A percentile compares a stretch with the other conserved stretches of the same genome.
phyloP scores from a whole-genome alignment of 2,329 filamentous ascomycete genomes.

The Huntiella abstrusa region DNA sequence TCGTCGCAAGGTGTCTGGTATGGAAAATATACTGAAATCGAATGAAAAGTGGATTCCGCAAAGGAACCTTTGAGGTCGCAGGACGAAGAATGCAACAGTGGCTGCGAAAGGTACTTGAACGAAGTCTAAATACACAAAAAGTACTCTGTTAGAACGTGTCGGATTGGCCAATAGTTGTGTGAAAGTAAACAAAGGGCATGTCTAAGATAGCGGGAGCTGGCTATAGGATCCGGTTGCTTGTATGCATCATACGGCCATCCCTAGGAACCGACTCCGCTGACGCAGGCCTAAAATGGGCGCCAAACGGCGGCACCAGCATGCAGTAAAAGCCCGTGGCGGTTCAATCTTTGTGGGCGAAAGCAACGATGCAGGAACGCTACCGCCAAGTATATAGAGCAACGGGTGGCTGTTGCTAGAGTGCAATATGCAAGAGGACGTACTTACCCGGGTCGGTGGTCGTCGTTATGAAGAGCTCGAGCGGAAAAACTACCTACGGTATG shows the following conservation, averaged over 20 bases:
- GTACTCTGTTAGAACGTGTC: too few species aligned
- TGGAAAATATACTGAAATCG: too few species aligned
- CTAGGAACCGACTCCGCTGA: neutral
- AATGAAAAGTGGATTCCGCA: too few species aligned
- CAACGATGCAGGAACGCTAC: neutral
- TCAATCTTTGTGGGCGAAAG: neutral
- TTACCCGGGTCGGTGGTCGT: neutral
- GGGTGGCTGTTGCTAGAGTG: neutral
- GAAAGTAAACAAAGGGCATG: slow-evolving; percentile 2
- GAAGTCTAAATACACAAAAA: neutral
- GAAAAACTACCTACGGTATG: too few species aligned
- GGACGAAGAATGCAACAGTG: neutral
- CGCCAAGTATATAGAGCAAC: neutral
- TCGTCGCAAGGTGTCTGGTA: neutral
- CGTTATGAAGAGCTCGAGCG: too few species aligned
- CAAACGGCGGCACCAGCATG: neutral
- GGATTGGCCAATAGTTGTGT: too few species aligned
- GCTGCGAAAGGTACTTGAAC: neutral
- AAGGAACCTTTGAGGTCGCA: neutral
- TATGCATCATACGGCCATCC: slow-evolving; percentile 1
- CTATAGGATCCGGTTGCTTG: neutral
- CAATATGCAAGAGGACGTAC: slow-evolving; percentile 1
- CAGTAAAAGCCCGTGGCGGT: neutral
- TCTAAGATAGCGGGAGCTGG: neutral
- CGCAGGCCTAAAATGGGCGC: neutral